Percentiles rank a stretch among this genome's conserved stretches.
Conservation (phyloP, 2,329 filamentous ascomycete genomes). For the Penicillium sp. region DNA sequence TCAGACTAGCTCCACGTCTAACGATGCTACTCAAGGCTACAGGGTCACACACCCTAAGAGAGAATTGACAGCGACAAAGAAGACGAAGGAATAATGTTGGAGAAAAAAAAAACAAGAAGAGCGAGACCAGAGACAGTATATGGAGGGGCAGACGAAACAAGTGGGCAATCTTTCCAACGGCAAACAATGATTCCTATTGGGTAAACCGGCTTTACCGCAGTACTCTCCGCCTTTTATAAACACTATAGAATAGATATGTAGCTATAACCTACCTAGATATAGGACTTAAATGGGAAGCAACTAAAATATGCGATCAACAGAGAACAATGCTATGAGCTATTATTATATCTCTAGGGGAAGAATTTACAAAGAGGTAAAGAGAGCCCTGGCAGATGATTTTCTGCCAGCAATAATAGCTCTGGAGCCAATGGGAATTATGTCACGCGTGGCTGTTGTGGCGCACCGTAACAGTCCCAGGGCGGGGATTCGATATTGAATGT, state of each 20-base stretch:
- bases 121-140: neutral
- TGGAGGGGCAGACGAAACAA: conserved; percentile 12
- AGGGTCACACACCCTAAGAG: too few relatives aligned
- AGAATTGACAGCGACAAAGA: neutral
- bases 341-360: neutral
- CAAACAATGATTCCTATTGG: neutral
- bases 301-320: neutral
- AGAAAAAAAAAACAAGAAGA: neutral
- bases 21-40: neutral
- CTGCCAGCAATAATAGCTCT: neutral
- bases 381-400: neutral
- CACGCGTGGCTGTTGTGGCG: neutral
- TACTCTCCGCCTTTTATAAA: neutral
- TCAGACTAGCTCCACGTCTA: neutral
- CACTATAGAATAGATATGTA: neutral
- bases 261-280: neutral
- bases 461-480: neutral
- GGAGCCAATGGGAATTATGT: neutral
- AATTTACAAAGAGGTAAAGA: neutral
- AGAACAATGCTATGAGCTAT: neutral
- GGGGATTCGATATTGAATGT: conserved; percentile 3
- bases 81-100: neutral
- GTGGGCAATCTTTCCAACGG: neutral
- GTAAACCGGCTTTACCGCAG: neutral
- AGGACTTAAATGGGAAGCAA: neutral